These are phyloP conservation scores for Russula vinacea DNA, from an alignment of 768 basidiomycete species.

Conservation along the genomic window DNA sequence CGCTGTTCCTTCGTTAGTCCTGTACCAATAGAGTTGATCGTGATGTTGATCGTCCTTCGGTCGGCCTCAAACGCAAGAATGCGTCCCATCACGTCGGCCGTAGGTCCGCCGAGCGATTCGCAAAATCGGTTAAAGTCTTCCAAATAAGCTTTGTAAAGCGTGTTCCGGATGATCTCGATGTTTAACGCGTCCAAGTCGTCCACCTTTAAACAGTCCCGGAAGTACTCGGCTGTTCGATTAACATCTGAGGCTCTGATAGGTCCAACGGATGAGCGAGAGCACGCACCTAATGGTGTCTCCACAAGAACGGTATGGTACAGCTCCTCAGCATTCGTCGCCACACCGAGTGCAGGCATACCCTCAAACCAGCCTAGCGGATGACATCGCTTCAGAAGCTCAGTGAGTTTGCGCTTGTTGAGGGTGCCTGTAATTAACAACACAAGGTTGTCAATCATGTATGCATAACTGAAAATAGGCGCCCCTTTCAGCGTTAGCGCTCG, in stretches of 20 bases:
- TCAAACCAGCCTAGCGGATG: slow-evolving; percentile 97
- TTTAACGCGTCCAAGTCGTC: slow-evolving; percentile 97
- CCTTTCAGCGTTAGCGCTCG: slow-evolving; percentile 10
- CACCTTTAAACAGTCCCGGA: slow-evolving; percentile 92
- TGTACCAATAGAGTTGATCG: slow-evolving; percentile 97
- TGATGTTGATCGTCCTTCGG: slow-evolving; percentile 95
- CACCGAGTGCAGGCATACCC: slow-evolving; percentile 98
- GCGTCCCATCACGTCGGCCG: slow-evolving; percentile 85
- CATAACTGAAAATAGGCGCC: slow-evolving; percentile 57
- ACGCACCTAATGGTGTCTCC: slow-evolving; percentile 92
- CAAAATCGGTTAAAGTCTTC: slow-evolving; percentile 94
- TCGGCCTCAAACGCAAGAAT: slow-evolving; percentile 97
- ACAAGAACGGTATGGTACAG: slow-evolving; percentile 95
- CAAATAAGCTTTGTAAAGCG: slow-evolving; percentile 97
- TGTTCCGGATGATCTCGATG: slow-evolving; percentile 99
- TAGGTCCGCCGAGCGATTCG: slow-evolving; percentile 74
- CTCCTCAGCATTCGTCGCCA: slow-evolving; percentile 98
- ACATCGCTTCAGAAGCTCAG: slow-evolving; percentile 93
- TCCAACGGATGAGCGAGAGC: background rate
- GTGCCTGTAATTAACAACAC: slow-evolving; percentile 96
- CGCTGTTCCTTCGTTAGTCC: slow-evolving; percentile 94
- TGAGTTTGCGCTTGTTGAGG: slow-evolving; percentile 93
- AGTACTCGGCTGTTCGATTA: slow-evolving; percentile 73
- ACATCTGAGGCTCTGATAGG: background rate
- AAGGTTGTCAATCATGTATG: slow-evolving; percentile 99